These are phyloP conservation scores for Gracilaria domingensis DNA, from an alignment of 23 red algal species.

Conservation along the genomic window DNA sequence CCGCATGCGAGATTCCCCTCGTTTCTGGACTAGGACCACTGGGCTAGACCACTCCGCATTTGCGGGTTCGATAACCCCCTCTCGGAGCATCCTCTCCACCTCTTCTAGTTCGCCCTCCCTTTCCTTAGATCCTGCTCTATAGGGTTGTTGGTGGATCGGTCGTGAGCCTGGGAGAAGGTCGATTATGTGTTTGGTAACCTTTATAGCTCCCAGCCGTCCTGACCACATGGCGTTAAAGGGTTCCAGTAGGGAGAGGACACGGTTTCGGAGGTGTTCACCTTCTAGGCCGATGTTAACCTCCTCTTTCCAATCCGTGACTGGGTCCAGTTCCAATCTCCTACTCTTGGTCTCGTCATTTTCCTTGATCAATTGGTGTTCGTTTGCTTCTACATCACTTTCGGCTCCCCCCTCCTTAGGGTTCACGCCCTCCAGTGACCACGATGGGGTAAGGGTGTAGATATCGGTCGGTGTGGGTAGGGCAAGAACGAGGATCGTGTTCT, in stretches of 20 bases:
- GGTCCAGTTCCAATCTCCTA: neutral
- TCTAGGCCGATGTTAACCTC: neutral
- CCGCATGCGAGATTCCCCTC: neutral
- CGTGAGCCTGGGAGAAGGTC: neutral
- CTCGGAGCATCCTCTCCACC: constrained; percentile 1
- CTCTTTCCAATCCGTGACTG: neutral
- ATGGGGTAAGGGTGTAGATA: neutral
- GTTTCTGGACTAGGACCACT: neutral
- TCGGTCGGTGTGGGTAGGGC: neutral
- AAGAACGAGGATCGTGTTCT: neutral
- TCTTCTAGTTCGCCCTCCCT: neutral
- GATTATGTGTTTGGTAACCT: neutral
- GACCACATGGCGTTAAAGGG: neutral
- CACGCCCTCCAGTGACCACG: too few relatives aligned
- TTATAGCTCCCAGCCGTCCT: neutral
- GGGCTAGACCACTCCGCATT: neutral
- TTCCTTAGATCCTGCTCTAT: neutral
- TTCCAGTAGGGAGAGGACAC: neutral
- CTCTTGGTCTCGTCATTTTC: neutral
- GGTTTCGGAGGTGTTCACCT: neutral
- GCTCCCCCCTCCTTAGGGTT: neutral
- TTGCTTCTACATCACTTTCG: too few relatives aligned
- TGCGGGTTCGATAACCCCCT: neutral
- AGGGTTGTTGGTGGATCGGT: neutral
- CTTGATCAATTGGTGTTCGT: neutral